These are phyloP conservation scores for Aspergillus sp. DNA, from an alignment of 2,329 filamentous ascomycete genomes.

Conservation along the genomic window DNA sequence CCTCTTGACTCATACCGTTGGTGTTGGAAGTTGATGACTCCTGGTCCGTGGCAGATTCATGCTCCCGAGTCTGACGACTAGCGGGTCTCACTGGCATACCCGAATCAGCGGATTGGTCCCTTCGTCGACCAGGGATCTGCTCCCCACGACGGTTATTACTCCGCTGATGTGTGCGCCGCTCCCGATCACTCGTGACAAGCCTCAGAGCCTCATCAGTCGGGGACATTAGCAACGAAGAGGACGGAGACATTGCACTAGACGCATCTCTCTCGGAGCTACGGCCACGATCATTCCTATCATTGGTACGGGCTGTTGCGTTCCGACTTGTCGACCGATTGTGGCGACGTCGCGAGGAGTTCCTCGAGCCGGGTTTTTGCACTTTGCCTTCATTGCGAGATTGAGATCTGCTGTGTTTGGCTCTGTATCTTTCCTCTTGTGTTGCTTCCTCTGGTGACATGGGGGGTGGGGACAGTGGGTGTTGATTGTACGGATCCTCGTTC, in stretches of 20 bases:
- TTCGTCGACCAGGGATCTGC: conserved; percentile 35
- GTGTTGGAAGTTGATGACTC: conserved; percentile 6
- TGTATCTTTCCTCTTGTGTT: conserved; percentile 39
- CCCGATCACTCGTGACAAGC: conserved; percentile 39
- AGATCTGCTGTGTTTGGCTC: conserved; percentile 29
- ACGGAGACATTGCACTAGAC: conserved; percentile 63
- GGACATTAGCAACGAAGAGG: conserved; percentile 72
- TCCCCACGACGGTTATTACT: conserved; percentile 46
- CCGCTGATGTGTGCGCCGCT: conserved; percentile 43
- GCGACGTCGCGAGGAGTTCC: conserved; percentile 22
- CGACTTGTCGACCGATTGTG: conserved; percentile 38
- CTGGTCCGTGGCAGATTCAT: conserved; percentile 8
- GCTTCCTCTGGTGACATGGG: conserved; percentile 91
- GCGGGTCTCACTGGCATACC: conserved; percentile 27
- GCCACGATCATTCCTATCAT: conserved; percentile 42
- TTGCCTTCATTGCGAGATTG: conserved; percentile 43
- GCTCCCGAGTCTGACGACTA: conserved; percentile 27
- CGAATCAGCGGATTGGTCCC: conserved; percentile 43
- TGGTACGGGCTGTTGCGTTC: conserved; percentile 32
- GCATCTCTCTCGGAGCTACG: conserved; percentile 56
- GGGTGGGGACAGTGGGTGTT: conserved; percentile 74
- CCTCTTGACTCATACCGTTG: conserved; percentile 7
- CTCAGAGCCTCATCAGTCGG: conserved; percentile 55
- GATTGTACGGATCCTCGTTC: conserved; percentile 59
- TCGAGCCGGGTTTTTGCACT: conserved; percentile 40